A percentile compares a stretch with the other conserved stretches of the same genome.
phyloP scores from a whole-genome alignment of 148 eudicot genomes.

The Pharnaceum exiguum region DNA sequence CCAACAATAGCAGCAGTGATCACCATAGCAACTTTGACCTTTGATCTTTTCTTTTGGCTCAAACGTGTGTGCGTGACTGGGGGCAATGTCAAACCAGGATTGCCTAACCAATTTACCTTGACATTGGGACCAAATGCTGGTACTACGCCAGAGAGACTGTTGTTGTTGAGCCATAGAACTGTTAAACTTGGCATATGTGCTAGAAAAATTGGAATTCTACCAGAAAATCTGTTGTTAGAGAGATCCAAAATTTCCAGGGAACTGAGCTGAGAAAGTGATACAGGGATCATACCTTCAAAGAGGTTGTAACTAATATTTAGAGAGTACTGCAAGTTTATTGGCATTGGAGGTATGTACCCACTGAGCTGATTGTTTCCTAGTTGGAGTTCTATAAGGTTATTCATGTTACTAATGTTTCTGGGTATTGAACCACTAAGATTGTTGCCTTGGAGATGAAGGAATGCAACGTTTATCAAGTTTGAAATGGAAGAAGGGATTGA shows the following conservation, averaged over 20 bases:
- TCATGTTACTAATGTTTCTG: slow-evolving; percentile 29
- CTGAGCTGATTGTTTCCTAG: slow-evolving; percentile 54
- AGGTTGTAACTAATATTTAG: slow-evolving; percentile 70
- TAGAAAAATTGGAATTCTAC: slow-evolving; percentile 47
- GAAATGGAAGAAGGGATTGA: slow-evolving; percentile 56
- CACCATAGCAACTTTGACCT: slow-evolving; percentile 28
- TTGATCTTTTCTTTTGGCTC: slow-evolving; percentile 16
- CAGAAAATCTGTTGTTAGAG: slow-evolving; percentile 58
- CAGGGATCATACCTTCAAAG: slow-evolving; percentile 54
- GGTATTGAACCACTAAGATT: slow-evolving; percentile 58
- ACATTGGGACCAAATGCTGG: slow-evolving; percentile 34
- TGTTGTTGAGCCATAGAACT: slow-evolving; percentile 47
- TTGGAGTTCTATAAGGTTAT: slow-evolving; percentile 50
- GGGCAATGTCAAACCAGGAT: slow-evolving; percentile 17
- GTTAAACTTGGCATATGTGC: slow-evolving; percentile 31
- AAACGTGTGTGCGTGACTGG: not conserved
- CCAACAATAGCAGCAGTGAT: slow-evolving; percentile 29
- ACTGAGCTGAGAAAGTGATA: slow-evolving; percentile 20
- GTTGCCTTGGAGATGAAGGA: slow-evolving; percentile 59
- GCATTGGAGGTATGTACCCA: slow-evolving; percentile 55
- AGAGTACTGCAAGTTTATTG: slow-evolving; percentile 40
- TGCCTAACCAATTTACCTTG: slow-evolving; percentile 32
- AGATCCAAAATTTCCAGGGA: slow-evolving; percentile 65
- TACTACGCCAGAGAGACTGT: slow-evolving; percentile 48
- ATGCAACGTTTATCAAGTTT: slow-evolving; percentile 35